Conservation (phyloP, 164 flowering plant species). For the Liriodendron chinense region DNA sequence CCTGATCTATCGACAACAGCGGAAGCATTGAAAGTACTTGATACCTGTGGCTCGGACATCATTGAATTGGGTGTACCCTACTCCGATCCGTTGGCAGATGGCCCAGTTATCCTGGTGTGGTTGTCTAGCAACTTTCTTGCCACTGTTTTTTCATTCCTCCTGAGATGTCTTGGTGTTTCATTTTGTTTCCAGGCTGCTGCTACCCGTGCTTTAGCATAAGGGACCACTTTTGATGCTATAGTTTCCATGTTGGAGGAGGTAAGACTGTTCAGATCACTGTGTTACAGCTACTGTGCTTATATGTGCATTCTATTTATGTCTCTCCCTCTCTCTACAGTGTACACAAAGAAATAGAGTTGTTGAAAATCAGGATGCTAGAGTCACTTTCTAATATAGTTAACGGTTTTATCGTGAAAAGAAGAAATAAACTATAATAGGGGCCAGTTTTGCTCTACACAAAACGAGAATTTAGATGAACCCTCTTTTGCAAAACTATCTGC, state of each 20-base stretch:
- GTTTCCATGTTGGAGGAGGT: slow-evolving; percentile 81
- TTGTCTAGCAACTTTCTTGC: background rate
- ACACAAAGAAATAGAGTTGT: no score
- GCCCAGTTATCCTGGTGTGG: slow-evolving; percentile 90
- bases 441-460: no score
- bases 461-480: no score
- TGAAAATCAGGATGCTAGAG: no score
- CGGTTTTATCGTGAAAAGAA: no score
- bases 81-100: slow-evolving; percentile 95
- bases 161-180: background rate
- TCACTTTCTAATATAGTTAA: no score
- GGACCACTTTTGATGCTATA: slow-evolving; percentile 61
- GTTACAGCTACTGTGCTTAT: no score
- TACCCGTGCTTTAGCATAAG: slow-evolving; percentile 76
- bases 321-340: background rate
- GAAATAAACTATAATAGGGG: no score
- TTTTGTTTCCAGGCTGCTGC: slow-evolving; percentile 69
- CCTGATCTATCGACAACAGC: slow-evolving; percentile 90
- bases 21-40: slow-evolving; percentile 80
- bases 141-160: no score
- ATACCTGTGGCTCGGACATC: slow-evolving; percentile 81
- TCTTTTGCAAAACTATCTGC: no score
- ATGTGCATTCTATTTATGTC: background rate
- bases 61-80: slow-evolving; percentile 93
- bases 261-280: background rate